Conservation (phyloP, 2,329 filamentous ascomycete species). For the Epichloe brachyelytri region DNA sequence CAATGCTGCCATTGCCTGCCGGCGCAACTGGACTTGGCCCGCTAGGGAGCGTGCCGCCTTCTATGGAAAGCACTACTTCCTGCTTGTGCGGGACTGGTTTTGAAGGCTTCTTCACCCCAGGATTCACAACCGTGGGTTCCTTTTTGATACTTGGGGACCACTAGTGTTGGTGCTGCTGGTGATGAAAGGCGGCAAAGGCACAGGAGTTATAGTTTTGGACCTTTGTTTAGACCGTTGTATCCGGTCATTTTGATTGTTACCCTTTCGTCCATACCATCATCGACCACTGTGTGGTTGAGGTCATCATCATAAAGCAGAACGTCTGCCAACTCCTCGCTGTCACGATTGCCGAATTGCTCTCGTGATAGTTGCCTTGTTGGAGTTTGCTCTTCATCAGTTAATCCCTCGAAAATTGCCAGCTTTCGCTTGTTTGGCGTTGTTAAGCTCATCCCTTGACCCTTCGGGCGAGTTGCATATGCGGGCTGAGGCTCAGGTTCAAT, state of each 20-base stretch:
- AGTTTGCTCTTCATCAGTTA: conserved; percentile 18
- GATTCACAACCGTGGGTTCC: neutral
- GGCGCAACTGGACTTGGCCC: neutral
- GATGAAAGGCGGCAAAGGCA: conserved; percentile 3
- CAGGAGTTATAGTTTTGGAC: neutral
- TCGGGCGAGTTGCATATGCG: conserved; percentile 9
- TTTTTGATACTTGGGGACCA: neutral
- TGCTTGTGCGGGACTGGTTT: neutral
- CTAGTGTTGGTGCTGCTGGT: neutral
- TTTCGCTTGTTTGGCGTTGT: conserved; percentile 23
- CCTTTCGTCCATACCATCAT: neutral
- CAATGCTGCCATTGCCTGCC: neutral
- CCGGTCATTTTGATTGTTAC: too few species aligned
- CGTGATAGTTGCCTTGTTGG: conserved; percentile 16
- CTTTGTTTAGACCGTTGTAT: neutral
- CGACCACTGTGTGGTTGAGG: neutral
- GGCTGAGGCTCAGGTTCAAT: conserved; percentile 14
- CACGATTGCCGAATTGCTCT: conserved; percentile 9
- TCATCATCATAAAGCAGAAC: neutral
- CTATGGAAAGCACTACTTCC: conserved; percentile 1
- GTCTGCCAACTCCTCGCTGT: neutral
- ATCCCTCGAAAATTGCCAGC: conserved; percentile 17
- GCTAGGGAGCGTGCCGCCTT: neutral
- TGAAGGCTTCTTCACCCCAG: neutral
- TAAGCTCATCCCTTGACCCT: conserved; percentile 21